Base-by-base conservation (phyloP, 164 flowering plant species). In the Santalum album region DNA sequence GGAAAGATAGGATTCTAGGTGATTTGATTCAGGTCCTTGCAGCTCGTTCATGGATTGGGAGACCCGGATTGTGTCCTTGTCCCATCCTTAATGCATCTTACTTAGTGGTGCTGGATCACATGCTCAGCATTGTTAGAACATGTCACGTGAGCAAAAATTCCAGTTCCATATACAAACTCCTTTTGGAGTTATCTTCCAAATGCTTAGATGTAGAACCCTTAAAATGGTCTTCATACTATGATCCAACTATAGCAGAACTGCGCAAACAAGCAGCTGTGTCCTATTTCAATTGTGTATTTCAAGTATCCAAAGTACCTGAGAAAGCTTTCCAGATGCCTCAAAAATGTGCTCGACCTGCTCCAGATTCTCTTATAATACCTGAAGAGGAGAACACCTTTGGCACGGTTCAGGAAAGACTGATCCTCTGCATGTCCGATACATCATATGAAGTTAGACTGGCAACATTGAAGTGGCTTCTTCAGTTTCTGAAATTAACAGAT, bases 371-470 rank as follows among this genome's bases (percentile, higher is more conserved):
- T 17, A 52, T 48, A 44, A 34, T 24, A 21, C 60, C 64, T 64
- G 74, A 72, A 58, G 44, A 43, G 42, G 75, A 66, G 14, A 61
- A 50, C 51, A 32, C 44, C 46, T 67, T 65, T 65, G 3, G 53
- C 7, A 68, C 60, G 40, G 71, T 86, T 56, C 64, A 64, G 57
- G 79, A 76, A 51, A 77, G 72, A 56, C 63, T 92, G 56, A 60
- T 74, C 24, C 60, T 66, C 24, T 76, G 70, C 27, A 58, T 92
- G 65, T 76, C 78, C 49, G 88, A 90, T 70, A 48, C 76, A 45
- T 78, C 81, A 25, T 87, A 87, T 73, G 96, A 92, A 75, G 92
- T 89, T 63, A 82, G 97, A 52, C 75, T 82, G 56, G 80, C 86
- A 40, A 77, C 97, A 58, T 60, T 89, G 46, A 92, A 92, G 67